These are phyloP conservation scores for Cadophora malorum DNA, from an alignment of 2,329 filamentous ascomycete genomes.

Conservation along the genomic window DNA sequence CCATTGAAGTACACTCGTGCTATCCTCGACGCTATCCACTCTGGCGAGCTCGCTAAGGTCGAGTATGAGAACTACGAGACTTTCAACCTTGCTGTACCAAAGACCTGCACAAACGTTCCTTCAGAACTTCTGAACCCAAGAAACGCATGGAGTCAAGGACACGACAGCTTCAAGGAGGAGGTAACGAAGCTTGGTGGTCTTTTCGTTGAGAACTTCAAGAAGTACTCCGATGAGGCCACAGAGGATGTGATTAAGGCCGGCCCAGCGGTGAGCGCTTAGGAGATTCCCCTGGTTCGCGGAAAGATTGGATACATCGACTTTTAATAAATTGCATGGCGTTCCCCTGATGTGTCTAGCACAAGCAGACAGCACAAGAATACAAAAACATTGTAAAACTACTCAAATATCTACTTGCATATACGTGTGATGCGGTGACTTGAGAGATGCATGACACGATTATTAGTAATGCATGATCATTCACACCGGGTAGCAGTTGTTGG, in stretches of 20 bases:
- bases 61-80: conserved; percentile 95
- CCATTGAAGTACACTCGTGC: conserved; percentile 98
- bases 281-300: not conserved
- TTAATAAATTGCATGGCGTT: conserved; percentile 38
- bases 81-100: conserved; percentile 98
- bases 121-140: conserved; percentile 92
- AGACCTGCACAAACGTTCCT: conserved; percentile 86
- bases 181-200: conserved; percentile 88
- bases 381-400: conserved; percentile 24
- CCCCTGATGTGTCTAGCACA: conserved; percentile 25
- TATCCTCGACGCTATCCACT: conserved; percentile 98
- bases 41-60: conserved; percentile 88
- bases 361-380: conserved; percentile 25
- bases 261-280: conserved; percentile 47
- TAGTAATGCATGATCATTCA: not conserved
- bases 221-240: conserved; percentile 86
- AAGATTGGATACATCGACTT: not conserved
- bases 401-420: not conserved
- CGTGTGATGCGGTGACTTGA: not conserved
- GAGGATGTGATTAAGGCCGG: conserved; percentile 76
- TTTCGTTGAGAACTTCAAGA: conserved; percentile 97
- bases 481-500: no score
- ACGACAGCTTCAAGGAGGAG: conserved; percentile 82
- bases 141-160: conserved; percentile 86
- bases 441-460: not conserved